Base-by-base conservation (phyloP, 2,329 filamentous ascomycete species). In the Phialophora tarda region DNA sequence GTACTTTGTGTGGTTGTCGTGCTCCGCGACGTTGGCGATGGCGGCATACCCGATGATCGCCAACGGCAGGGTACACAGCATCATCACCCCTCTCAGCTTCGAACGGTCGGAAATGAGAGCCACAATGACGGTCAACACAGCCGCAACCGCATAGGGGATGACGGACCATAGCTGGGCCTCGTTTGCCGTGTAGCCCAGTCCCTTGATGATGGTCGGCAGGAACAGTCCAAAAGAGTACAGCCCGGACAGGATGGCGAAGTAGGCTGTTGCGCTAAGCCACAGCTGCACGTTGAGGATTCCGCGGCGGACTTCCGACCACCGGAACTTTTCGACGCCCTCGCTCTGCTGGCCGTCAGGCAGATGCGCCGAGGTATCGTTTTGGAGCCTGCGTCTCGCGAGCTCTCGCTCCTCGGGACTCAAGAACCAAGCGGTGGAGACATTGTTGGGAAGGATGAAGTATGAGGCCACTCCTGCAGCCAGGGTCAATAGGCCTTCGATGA, bases 241-340 rank as follows among this genome's bases (percentile, higher is more conserved):
- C 1, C 91, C 91, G 86, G 92, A 92, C 76, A 93, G 94, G 68
- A 93, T 88, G 58, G 90, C 77, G 76, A 91, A 90, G 74, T 89
- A 89, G 10, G 86, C 89, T 1, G 85, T 80, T 78, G 88, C 94
- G 24, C 89, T 95, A 81, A 96, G 95, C 89, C 91, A 95, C 74
- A 96, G 92, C 65, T 85, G 88, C 17, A 94, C 71, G 6, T 88
- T 88, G 67, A 88, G 78, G 14, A 89, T 71, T 12, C 87, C 88
- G 14, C 86, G 84, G 84, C 86, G 91, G 68, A 95, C 84, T 75
- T 91, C 93, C 6, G 81, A 79, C 81, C 86, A 88, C 71, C 88
- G 86, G 79, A 93, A 95, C 12, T 88, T 82, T 75, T 96, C 92
- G 0, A 82, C 82, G 1, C 74, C 77, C 68, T 81, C 83, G 0